phyloP scores from a whole-genome alignment of 129 eudicot species.

The Solidago caesia region DNA sequence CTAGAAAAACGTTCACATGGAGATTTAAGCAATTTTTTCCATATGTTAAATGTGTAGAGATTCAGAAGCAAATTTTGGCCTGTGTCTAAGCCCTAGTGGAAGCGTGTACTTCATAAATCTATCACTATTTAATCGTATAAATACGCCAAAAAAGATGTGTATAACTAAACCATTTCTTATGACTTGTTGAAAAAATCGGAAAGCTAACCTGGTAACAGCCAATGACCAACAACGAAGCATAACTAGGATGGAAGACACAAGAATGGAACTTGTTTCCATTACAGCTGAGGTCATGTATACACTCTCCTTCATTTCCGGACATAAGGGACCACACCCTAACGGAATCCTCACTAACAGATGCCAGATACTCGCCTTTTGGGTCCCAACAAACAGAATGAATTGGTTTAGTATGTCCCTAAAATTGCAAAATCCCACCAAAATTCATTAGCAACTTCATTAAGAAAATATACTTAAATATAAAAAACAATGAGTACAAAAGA shows the following conservation, averaged over 20 bases:
- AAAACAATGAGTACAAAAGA: neutral
- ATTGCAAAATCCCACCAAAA: neutral
- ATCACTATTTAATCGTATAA: neutral
- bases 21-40: neutral
- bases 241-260: slow-evolving; percentile 91
- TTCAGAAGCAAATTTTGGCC: neutral
- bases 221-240: slow-evolving; percentile 70
- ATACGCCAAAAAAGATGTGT: neutral
- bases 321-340: slow-evolving; percentile 84
- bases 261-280: slow-evolving; percentile 90
- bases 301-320: slow-evolving; percentile 83
- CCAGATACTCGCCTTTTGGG: slow-evolving; percentile 82
- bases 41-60: neutral
- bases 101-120: too few species aligned
- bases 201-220: slow-evolving; percentile 90
- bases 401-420: slow-evolving; percentile 78
- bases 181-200: neutral
- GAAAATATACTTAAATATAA: neutral
- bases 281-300: slow-evolving; percentile 84
- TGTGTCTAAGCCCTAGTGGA: neutral
- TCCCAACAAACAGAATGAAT: slow-evolving; percentile 94
- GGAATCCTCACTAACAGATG: slow-evolving; percentile 94
- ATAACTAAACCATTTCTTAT: neutral
- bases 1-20: neutral
- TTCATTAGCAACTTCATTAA: neutral